Evolutionary conservation across 192 early-diverging fungal genomes (phyloP), one percentile per base, ranked within the genome.

Genomic region (Backusella parvicylindrica): DNA sequence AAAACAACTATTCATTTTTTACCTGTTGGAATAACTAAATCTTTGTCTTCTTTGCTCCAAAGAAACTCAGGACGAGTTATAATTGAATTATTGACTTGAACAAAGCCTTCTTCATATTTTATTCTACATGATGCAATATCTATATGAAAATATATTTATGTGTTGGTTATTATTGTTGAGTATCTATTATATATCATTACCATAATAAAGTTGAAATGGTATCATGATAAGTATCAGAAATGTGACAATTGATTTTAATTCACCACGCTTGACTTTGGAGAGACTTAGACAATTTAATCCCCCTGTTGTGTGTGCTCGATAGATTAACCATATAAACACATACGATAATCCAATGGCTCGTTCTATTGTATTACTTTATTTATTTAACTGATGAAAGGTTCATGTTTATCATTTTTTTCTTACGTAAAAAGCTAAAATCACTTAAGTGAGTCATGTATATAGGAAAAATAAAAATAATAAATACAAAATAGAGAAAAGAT

Each of bases 101-200:
- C 56, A 72, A 78, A 82, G 4, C 81, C 81, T 73, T 82, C 81
- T 36, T 82, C 73, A 38, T 82, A 82, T n/a, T 82, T 82, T 28
- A 82, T 64, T 60, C 37, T 77, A 13, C 65, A 66, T 5, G 81
- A 78, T 40, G 70, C 69, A 37, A 74, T 68, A 31, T 82, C 81
- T 82, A 75, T 26, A 30, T 33, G n/a, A n/a, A n/a, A 71, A 23
- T 18, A 36, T 41, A 47, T 8, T 35, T 43, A 28, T 23, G 33
- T 49, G 31, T n/a, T n/a, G n/a, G n/a, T 5, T 15, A 13, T 69
- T 30, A 3, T 2, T 38, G 35, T 11, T 15, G 2, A 47, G 21
- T 12, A 8, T 31, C 9, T 15, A 3, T 8, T 30, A 38, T n/a
- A 31, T 82, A 56, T 56, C 6, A 1, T 15, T 26, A 78, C 81